Evolutionary conservation across 2,329 filamentous ascomycete genomes (phyloP).

Genomic region (Penicillium brevicompactum): DNA sequence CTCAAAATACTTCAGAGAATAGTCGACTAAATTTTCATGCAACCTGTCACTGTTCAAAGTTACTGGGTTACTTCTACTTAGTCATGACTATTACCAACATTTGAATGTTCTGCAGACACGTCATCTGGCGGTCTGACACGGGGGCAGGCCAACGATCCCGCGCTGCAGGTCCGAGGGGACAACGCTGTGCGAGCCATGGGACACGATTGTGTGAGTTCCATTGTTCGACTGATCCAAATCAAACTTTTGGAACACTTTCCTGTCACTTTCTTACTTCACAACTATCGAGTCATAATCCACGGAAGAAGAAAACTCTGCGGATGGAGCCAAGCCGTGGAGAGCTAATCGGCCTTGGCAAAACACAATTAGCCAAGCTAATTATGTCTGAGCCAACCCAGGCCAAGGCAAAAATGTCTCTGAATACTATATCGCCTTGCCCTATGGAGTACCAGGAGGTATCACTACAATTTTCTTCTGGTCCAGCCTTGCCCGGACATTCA

Average conservation of each 20-base stretch:
- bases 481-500: background rate
- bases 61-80: too few relatives aligned
- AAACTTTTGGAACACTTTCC: background rate
- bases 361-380: background rate
- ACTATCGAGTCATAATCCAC: background rate
- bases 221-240: background rate
- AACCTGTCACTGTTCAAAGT: background rate
- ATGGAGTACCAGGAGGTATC: background rate
- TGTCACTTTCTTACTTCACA: too few relatives aligned
- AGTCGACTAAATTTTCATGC: background rate
- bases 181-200: background rate
- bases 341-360: background rate
- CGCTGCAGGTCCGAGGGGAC: background rate
- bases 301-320: background rate
- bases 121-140: background rate
- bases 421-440: background rate
- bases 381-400: background rate
- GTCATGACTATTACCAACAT: too few relatives aligned
- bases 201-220: too few relatives aligned
- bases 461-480: background rate
- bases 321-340: background rate
- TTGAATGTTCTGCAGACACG: background rate
- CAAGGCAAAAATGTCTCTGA: background rate
- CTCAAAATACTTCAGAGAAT: background rate
- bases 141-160: background rate